A percentile compares a stretch with the other conserved stretches of the same genome.
Conservation (phyloP, 164 flowering plant genomes). For the Litsea cubeba region DNA sequence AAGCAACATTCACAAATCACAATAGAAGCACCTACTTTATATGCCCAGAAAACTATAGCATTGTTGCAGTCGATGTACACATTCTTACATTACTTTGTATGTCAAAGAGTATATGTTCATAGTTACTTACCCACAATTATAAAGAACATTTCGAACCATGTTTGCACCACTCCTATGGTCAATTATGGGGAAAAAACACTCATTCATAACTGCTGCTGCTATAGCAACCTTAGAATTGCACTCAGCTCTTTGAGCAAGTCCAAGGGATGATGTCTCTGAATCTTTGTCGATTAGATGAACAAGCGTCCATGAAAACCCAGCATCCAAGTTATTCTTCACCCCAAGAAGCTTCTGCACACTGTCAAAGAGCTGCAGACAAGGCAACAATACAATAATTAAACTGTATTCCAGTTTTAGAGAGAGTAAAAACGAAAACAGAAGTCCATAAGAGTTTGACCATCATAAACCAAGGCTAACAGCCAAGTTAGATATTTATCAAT, state of each 20-base stretch:
- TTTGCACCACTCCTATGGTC: slow-evolving; percentile 82
- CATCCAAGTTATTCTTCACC: slow-evolving; percentile 77
- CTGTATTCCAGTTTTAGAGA: neutral
- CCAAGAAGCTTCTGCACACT: slow-evolving; percentile 69
- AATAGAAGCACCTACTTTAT: neutral
- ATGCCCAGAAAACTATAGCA: neutral
- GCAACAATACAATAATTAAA: neutral
- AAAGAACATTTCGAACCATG: slow-evolving; percentile 72
- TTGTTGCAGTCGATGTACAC: neutral
- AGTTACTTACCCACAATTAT: slow-evolving; percentile 78
- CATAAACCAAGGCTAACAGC: neutral
- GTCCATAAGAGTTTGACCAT: neutral
- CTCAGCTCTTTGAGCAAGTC: slow-evolving; percentile 57
- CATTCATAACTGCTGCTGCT: slow-evolving; percentile 83
- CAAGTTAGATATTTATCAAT: neutral
- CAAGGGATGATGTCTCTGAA: slow-evolving; percentile 32
- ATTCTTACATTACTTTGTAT: neutral
- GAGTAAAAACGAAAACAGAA: neutral
- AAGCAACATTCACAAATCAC: neutral
- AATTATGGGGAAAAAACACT: slow-evolving; percentile 86
- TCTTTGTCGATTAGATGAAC: slow-evolving; percentile 54
- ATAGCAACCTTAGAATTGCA: slow-evolving; percentile 93
- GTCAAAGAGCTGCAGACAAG: slow-evolving; percentile 54
- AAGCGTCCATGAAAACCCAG: slow-evolving; percentile 87
- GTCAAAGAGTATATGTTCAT: neutral